Base-by-base conservation (phyloP, 2,329 filamentous ascomycete genomes). In the Rutstroemia sp. region DNA sequence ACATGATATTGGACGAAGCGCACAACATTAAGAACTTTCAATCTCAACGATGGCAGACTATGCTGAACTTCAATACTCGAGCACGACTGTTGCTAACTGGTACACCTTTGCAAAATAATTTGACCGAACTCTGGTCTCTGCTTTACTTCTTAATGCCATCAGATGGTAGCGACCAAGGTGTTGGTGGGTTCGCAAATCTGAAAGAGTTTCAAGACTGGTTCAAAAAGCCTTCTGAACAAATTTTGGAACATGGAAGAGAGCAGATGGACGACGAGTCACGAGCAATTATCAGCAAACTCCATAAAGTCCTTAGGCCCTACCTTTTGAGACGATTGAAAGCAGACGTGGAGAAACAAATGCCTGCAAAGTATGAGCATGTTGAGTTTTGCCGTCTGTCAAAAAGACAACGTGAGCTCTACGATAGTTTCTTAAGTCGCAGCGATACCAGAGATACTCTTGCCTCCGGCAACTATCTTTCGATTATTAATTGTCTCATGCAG, bases 1-100 rank as follows among this genome's bases (percentile, higher is more conserved):
- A 97, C 72, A 90, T 99, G 82, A 92, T 99, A 61, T 81, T 99
- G 1, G 94, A 99, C 65, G 94, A 99, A 74, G 94, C 95, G 0
- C 94, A 99, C 75, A 97, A 99, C 73, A 99, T 99, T 78, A 97
- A 99, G 69, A 99, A 99, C 72, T 99, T 97, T 78, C 92, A 95
- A 67, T 96, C 92, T 1, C 92, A 96, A 70, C 80, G 92, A 61
- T 99, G 94, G 92, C 94, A 97, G 70, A 92, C 91, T 0, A 80
- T 99, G 61, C 82, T 99, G 21, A 94, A 88, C 0, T 95, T 99
- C 74, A 92, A 95, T 65, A 97, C 94, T 0, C 85, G 87, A 61
- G 86, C 92, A 27, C 83, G 94, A 36, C 80, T 99, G 10, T 75
- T 99, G 0, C 78, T 99, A 10, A 99, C 94, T 0, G 94, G 94